Evolutionary conservation across 1,139 yeast genomes (phyloP).

Genomic region (Candida tetrigidarum): DNA sequence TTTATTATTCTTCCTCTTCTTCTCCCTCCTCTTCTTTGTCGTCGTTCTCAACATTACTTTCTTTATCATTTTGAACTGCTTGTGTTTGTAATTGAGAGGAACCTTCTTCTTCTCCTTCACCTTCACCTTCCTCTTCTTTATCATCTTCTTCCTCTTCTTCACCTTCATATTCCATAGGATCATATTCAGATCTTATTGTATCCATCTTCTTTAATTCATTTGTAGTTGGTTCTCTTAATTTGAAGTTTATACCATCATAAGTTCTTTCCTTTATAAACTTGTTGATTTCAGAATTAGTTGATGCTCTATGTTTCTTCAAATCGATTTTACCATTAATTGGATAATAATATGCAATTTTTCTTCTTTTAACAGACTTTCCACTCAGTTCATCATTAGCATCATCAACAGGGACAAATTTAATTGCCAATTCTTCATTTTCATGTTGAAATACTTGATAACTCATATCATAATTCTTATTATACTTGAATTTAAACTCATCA

Average conservation of each 20-base stretch:
- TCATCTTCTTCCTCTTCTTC: constrained; percentile 44
- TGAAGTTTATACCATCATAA: constrained; percentile 58
- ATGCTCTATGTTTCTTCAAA: constrained; percentile 78
- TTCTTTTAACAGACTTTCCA: constrained; percentile 32
- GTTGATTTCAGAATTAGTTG: constrained; percentile 51
- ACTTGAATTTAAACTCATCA: constrained; percentile 56
- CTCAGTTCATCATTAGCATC: constrained; percentile 54
- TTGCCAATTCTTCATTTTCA: constrained; percentile 49
- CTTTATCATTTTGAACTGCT: constrained; percentile 44
- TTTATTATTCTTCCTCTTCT: constrained; percentile 22
- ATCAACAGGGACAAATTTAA: constrained; percentile 57
- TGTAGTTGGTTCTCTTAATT: constrained; percentile 74
- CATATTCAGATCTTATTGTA: constrained; percentile 66
- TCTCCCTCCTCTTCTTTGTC: too few species aligned
- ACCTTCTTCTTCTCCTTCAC: constrained; percentile 17
- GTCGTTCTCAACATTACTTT: constrained; percentile 6
- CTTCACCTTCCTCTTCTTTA: constrained; percentile 26
- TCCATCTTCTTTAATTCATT: constrained; percentile 73
- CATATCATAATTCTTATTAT: constrained; percentile 82
- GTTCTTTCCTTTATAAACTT: constrained; percentile 55
- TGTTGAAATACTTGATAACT: constrained; percentile 53
- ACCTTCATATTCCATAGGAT: constrained; percentile 74
- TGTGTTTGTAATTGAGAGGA: constrained; percentile 41
- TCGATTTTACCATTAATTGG: constrained; percentile 82
- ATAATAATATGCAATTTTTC: constrained; percentile 70